Evolutionary conservation across 2,329 filamentous ascomycete species (phyloP), one percentile per base, ranked within the genome.

Genomic region (Grosmannia serpens): DNA sequence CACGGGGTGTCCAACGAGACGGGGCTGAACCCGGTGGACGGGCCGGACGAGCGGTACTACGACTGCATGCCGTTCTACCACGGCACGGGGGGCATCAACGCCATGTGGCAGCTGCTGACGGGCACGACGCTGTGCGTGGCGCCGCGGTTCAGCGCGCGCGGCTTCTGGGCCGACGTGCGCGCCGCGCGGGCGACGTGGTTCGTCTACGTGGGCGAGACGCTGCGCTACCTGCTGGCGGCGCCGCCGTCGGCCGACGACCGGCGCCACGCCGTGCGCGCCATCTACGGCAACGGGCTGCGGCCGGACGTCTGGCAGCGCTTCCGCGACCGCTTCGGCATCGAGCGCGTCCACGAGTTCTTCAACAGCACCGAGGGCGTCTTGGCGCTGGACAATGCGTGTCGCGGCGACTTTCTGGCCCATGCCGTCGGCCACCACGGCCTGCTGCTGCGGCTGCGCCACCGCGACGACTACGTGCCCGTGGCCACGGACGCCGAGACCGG

Each of bases 51-150:
- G 67, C 74, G 84, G 29, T 89, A 84, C 79, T 91, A 90, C 67
- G 80, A 84, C 66, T 88, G 85, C 69, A 91, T 91, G 87, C 87
- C 76, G 0, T 73, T 89, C 35, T 91, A 90, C 67, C 88, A 91
- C 68, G 87, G 86, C 17, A 91, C 88, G 0, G 87, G 87, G 8
- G 80, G 80, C 22, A 82, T 87, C 38, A 76, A 74, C 7, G 75
- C 79, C 35, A 76, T 86, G 56, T 71, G 70, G 5, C 81, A 80
- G 64, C 70, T 89, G 61, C 65, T 82, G 63, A 69, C 67, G 10
- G 77, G 76, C 13, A 70, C 74, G 11, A 84, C 83, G 0, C 71
- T 86, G 38, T 86, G 82, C 65, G 77, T 88, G 44, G 83, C 81
- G 24, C 80, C 79, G 57, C 83, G 79, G 67, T 91, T 91, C 73